Conservation (phyloP, 805 yeast species). For the Saccharomyces cerevisiae region DNA sequence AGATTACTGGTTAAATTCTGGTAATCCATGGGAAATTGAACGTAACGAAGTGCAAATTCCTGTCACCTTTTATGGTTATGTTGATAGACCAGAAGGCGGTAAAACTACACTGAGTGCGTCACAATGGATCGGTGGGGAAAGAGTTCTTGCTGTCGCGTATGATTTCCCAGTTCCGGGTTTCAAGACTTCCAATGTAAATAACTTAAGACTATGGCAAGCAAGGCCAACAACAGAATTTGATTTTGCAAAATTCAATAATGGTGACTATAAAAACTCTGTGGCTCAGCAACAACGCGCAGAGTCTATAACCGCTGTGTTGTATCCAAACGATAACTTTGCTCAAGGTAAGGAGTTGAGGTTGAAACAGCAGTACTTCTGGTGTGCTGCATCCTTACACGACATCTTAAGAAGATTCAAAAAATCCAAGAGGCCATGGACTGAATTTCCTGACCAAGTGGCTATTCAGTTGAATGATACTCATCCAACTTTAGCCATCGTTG, state of each 20-base stretch:
- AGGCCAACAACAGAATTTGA: conserved; percentile 88
- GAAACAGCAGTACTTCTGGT: conserved; percentile 97
- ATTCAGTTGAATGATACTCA: conserved; percentile 93
- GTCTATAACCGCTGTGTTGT: conserved; percentile 83
- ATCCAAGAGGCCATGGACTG: conserved; percentile 64
- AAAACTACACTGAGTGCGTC: conserved; percentile 46
- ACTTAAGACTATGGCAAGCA: conserved; percentile 83
- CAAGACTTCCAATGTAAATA: conserved; percentile 74
- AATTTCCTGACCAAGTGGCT: conserved; percentile 78
- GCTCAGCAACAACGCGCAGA: conserved; percentile 81
- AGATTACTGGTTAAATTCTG: conserved; percentile 83
- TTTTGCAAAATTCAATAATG: conserved; percentile 81
- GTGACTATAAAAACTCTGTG: conserved; percentile 83
- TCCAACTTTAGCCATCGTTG: conserved; percentile 87
- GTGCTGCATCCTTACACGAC: conserved; percentile 85
- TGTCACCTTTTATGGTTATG: conserved; percentile 81
- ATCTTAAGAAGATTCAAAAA: conserved; percentile 85
- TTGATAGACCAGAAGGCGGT: conserved; percentile 46
- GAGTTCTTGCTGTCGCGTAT: conserved; percentile 81
- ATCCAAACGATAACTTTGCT: conserved; percentile 90
- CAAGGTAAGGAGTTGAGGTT: conserved; percentile 85
- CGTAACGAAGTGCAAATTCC: conserved; percentile 83
- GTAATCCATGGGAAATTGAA: conserved; percentile 91
- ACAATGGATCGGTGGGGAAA: conserved; percentile 84
- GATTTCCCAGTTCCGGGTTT: conserved; percentile 93